phyloP scores from a whole-genome alignment of 306 rosid genomes.

The Prunus dulcis region DNA sequence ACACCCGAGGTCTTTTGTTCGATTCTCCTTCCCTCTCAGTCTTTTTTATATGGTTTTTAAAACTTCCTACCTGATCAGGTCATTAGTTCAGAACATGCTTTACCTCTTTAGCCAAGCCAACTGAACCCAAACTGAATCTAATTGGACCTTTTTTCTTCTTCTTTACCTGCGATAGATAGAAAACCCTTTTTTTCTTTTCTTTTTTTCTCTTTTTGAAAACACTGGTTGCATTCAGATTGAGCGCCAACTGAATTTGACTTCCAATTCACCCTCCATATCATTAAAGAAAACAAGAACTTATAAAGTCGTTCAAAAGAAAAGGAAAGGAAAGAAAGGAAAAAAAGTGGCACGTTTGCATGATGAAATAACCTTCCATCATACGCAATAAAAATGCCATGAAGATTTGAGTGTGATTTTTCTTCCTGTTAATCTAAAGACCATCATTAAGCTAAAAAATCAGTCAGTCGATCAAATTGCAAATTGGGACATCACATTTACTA shows the following conservation, averaged over 20 bases:
- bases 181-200: too few relatives aligned
- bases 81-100: too few relatives aligned
- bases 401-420: too few relatives aligned
- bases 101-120: too few relatives aligned
- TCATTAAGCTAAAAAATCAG: background rate
- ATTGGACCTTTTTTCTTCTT: too few relatives aligned
- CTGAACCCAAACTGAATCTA: too few relatives aligned
- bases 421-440: background rate
- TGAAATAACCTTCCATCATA: background rate
- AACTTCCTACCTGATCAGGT: too few relatives aligned
- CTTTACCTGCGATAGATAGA: too few relatives aligned
- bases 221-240: background rate
- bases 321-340: background rate
- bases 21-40: too few relatives aligned
- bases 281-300: background rate
- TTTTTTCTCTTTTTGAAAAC: background rate
- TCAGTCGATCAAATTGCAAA: background rate
- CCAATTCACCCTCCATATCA: background rate
- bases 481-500: slow-evolving; percentile 4
- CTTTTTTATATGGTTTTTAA: too few relatives aligned
- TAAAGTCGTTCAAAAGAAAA: slow-evolving; percentile 3
- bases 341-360: background rate
- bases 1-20: too few relatives aligned
- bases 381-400: too few relatives aligned
- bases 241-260: slow-evolving; percentile 1